Percentiles rank a stretch among this genome's conserved stretches.
Evolutionary conservation across 345 rosid genomes (phyloP).

Genomic region (Gossypium mustelinum): DNA sequence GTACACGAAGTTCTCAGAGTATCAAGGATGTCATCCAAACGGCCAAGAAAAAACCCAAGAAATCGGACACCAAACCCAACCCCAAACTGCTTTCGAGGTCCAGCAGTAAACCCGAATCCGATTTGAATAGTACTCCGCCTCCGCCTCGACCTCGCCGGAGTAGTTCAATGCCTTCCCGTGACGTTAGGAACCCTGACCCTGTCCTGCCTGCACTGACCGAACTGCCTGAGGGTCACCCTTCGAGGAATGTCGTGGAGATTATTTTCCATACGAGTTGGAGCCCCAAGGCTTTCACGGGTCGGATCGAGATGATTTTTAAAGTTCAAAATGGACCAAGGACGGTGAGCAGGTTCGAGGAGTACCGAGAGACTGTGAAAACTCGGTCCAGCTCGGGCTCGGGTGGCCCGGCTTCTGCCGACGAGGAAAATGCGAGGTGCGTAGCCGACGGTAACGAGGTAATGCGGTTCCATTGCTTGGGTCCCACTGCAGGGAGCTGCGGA

Average conservation of each 20-base stretch:
- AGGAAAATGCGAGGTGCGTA: slow-evolving; percentile 71
- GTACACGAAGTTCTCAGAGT: slow-evolving; percentile 54
- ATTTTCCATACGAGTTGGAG: slow-evolving; percentile 95
- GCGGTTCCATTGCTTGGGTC: slow-evolving; percentile 84
- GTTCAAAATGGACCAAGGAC: slow-evolving; percentile 76
- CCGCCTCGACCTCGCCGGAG: slow-evolving; percentile 31
- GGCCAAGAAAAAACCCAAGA: slow-evolving; percentile 27
- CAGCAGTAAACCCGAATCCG: slow-evolving; percentile 29
- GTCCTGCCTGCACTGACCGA: slow-evolving; percentile 63
- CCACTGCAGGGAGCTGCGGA: slow-evolving; percentile 36
- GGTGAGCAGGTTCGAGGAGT: slow-evolving; percentile 80
- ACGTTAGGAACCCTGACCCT: slow-evolving; percentile 43
- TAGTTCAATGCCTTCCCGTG: slow-evolving; percentile 21
- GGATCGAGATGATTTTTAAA: slow-evolving; percentile 82
- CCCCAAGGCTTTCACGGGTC: slow-evolving; percentile 67
- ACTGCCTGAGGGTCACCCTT: slow-evolving; percentile 79
- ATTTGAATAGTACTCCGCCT: slow-evolving; percentile 11
- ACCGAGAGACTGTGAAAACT: slow-evolving; percentile 64
- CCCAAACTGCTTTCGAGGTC: slow-evolving; percentile 11
- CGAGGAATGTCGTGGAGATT: slow-evolving; percentile 89
- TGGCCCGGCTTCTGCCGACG: slow-evolving; percentile 20
- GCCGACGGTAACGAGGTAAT: slow-evolving; percentile 98
- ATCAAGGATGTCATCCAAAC: slow-evolving; percentile 70
- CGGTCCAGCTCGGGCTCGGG: slow-evolving; percentile 38
- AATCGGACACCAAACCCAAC: slow-evolving; percentile 27